Conservation (phyloP, 352 stramenopile genomes). For the Pythium sukuiense region DNA sequence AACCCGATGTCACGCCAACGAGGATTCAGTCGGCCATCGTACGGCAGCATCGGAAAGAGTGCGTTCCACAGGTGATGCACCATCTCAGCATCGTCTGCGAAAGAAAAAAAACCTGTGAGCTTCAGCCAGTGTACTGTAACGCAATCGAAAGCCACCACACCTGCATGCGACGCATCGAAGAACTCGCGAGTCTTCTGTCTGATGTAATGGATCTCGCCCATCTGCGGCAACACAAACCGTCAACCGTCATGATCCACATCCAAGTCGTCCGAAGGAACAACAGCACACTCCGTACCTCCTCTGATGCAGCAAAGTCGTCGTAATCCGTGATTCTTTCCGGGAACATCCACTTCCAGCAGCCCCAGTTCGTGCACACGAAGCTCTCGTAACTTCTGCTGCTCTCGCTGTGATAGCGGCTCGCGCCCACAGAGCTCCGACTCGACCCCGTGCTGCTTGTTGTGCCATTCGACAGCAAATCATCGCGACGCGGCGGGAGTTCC, state of each 20-base stretch:
- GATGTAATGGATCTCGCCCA: slow-evolving; percentile 62
- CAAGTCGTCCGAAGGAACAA: too few relatives aligned
- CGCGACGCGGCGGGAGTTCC: slow-evolving; percentile 7
- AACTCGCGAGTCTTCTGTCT: slow-evolving; percentile 56
- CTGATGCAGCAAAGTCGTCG: slow-evolving; percentile 62
- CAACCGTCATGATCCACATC: too few relatives aligned
- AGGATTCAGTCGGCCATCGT: slow-evolving; percentile 61
- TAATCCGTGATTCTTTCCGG: slow-evolving; percentile 56
- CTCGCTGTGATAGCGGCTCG: slow-evolving; percentile 1
- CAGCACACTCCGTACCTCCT: slow-evolving; percentile 32
- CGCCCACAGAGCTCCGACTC: background rate
- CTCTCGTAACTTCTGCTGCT: background rate
- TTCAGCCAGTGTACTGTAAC: too few relatives aligned
- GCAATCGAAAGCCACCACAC: background rate
- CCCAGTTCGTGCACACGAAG: slow-evolving; percentile 40
- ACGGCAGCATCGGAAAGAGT: slow-evolving; percentile 62
- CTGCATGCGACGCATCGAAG: slow-evolving; percentile 43
- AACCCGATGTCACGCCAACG: slow-evolving; percentile 69
- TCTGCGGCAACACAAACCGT: slow-evolving; percentile 18
- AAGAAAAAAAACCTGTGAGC: too few relatives aligned
- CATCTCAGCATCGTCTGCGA: slow-evolving; percentile 60
- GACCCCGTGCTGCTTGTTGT: slow-evolving; percentile 13
- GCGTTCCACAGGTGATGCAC: slow-evolving; percentile 64
- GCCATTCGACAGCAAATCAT: slow-evolving; percentile 19
- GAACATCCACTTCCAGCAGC: slow-evolving; percentile 68